Percentiles rank a stretch among this genome's conserved stretches.
These are phyloP conservation scores for Trichosporon sp. DNA, from an alignment of 1,284 basidiomycete genomes.

Conservation along the genomic window DNA sequence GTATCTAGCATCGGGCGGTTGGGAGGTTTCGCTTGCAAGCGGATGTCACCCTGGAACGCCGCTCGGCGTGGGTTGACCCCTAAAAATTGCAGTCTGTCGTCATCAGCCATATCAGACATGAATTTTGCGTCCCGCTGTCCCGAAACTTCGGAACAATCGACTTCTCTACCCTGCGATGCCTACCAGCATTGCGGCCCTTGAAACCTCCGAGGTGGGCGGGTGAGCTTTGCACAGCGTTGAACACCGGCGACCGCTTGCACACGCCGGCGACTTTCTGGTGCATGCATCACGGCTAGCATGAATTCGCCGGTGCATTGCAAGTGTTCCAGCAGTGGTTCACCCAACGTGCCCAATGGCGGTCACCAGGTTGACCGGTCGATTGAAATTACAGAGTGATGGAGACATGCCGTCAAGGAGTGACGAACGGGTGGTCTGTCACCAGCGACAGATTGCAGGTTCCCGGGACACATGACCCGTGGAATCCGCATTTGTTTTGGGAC, in stretches of 20 bases:
- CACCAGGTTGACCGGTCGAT: too few species aligned
- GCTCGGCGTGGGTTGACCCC: not conserved
- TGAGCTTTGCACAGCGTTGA: too few species aligned
- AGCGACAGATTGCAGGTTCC: not conserved
- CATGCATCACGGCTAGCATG: too few species aligned
- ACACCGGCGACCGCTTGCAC: too few species aligned
- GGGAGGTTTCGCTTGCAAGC: not conserved
- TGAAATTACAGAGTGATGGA: too few species aligned
- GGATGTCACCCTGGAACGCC: not conserved
- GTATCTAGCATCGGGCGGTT: not conserved
- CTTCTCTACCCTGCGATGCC: not conserved
- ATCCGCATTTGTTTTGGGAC: not conserved
- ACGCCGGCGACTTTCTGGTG: too few species aligned
- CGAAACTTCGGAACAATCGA: conserved; percentile 10
- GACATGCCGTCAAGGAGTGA: too few species aligned
- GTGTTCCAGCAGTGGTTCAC: too few species aligned
- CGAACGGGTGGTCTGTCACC: not conserved
- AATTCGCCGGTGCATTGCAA: too few species aligned
- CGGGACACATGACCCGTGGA: not conserved
- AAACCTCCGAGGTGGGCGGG: too few species aligned
- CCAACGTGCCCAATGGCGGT: too few species aligned
- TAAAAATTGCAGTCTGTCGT: conserved; percentile 11
- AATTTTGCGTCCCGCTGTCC: conserved; percentile 9
- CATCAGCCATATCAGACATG: conserved; percentile 19
- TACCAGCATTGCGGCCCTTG: conserved; percentile 2